Conservation (phyloP, 345 rosid species). For the Lepidium sativum region DNA sequence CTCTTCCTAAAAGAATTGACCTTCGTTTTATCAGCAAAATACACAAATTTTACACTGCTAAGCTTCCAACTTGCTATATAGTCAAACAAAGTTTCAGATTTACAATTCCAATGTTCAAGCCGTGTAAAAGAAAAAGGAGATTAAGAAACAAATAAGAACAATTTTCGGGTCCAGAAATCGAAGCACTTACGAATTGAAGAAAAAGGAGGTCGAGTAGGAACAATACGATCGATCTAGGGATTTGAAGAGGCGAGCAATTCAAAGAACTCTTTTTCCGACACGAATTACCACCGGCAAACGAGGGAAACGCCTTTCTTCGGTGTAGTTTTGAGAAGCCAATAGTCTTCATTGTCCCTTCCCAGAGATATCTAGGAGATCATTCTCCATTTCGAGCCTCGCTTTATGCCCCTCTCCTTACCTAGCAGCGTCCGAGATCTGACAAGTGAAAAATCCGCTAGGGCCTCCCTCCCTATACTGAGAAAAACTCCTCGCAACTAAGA, state of each 20-base stretch:
- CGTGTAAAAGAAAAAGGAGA: no score
- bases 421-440: conserved; percentile 17
- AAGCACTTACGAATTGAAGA: conserved; percentile 35
- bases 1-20: conserved; percentile 15
- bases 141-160: not conserved
- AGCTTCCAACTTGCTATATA: not conserved
- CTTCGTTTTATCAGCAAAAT: not conserved
- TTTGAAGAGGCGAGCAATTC: conserved; percentile 62
- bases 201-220: conserved; percentile 21
- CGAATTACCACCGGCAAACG: conserved; percentile 2
- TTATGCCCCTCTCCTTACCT: not conserved
- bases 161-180: not conserved
- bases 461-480: not conserved
- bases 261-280: conserved; percentile 25
- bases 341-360: conserved; percentile 57
- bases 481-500: not conserved
- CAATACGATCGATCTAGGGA: conserved; percentile 33
- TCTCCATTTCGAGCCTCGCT: conserved; percentile 36
- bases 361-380: conserved; percentile 63
- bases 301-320: conserved; percentile 23
- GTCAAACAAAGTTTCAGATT: not conserved
- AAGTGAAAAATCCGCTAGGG: not conserved
- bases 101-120: not conserved
- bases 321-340: conserved; percentile 37
- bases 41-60: not conserved